Conservation (phyloP, 331 rosid species). For the Dryas integrifolia region DNA sequence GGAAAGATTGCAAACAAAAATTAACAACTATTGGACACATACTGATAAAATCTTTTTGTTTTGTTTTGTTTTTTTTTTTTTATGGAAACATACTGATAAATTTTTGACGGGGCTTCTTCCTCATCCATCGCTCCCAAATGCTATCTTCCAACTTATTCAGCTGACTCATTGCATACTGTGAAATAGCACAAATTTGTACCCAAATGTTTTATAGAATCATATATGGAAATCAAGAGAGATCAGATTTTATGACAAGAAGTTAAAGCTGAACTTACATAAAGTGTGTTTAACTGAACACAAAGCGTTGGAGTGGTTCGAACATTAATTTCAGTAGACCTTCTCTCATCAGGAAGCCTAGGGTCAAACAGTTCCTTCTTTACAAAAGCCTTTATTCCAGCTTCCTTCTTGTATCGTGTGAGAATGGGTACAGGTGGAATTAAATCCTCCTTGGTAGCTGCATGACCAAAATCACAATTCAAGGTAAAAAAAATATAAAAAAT, state of each 20-base stretch:
- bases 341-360: constrained; percentile 73
- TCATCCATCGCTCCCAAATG: constrained; percentile 89
- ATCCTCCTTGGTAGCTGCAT: constrained; percentile 87
- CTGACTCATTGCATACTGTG: constrained; percentile 84
- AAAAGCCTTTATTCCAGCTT: constrained; percentile 94
- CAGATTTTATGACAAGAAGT: constrained; percentile 10
- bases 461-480: constrained; percentile 28
- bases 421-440: constrained; percentile 87
- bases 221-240: constrained; percentile 6
- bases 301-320: constrained; percentile 74
- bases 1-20: not conserved
- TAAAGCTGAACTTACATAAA: constrained; percentile 66
- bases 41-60: constrained; percentile 33
- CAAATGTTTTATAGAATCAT: not conserved
- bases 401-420: constrained; percentile 88
- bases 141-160: constrained; percentile 92
- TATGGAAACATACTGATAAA: constrained; percentile 48
- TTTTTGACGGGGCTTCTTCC: constrained; percentile 56
- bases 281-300: constrained; percentile 88
- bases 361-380: constrained; percentile 96
- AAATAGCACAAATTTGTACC: constrained; percentile 27
- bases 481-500: constrained; percentile 5
- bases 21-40: constrained; percentile 30
- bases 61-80: no score
- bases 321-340: constrained; percentile 66